Evolutionary conservation across 257 asterid species (phyloP).

Genomic region (Haberlea rhodopensis): DNA sequence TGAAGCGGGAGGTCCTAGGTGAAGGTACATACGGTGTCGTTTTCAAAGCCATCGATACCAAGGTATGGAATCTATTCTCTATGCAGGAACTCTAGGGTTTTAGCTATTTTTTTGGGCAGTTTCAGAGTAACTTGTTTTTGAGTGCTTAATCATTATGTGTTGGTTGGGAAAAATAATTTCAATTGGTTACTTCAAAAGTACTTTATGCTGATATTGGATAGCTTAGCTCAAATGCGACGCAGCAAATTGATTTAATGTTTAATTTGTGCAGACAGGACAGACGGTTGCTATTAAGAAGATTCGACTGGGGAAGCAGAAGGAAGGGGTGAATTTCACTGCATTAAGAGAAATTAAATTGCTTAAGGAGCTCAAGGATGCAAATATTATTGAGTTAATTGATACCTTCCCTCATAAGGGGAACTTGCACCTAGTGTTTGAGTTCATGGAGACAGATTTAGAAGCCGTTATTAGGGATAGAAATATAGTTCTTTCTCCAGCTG

Average conservation of each 20-base stretch:
- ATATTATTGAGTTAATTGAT: conserved; percentile 85
- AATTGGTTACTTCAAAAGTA: not conserved
- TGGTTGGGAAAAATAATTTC: not conserved
- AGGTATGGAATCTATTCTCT: conserved; percentile 40
- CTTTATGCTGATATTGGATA: not conserved
- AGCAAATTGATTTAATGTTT: not conserved
- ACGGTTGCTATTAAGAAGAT: conserved; percentile 94
- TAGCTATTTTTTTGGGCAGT: not conserved
- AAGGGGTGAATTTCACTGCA: conserved; percentile 95
- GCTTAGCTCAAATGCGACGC: not conserved
- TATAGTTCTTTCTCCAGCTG: conserved; percentile 90
- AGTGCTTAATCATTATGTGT: not conserved
- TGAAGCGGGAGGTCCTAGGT: conserved; percentile 77
- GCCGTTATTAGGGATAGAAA: conserved; percentile 96
- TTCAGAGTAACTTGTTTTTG: not conserved
- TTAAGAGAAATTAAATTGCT: conserved; percentile 90
- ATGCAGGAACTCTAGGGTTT: conserved; percentile 24
- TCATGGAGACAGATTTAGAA: conserved; percentile 98
- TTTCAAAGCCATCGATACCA: conserved; percentile 82
- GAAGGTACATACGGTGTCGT: conserved; percentile 96
- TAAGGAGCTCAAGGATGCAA: conserved; percentile 90
- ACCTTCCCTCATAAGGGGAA: conserved; percentile 90
- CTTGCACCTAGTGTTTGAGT: conserved; percentile 96
- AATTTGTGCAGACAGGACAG: conserved; percentile 74
- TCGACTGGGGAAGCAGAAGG: conserved; percentile 92